Evolutionary conservation across 495 filamentous ascomycete genomes (phyloP).

Genomic region (Apiosordaria backusii): DNA sequence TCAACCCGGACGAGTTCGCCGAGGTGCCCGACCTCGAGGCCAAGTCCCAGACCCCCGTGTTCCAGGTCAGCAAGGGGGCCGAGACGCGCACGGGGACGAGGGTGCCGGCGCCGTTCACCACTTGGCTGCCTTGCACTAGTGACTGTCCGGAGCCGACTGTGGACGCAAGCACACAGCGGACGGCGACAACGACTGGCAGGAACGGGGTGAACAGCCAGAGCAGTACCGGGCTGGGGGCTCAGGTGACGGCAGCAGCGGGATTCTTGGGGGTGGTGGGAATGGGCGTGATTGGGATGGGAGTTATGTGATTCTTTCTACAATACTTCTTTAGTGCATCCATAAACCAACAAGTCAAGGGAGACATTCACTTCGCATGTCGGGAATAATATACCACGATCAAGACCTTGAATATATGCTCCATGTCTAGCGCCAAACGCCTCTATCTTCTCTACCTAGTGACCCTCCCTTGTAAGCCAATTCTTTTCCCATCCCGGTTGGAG

Average conservation of each 20-base stretch:
- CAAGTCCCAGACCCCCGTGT: slow-evolving; percentile 44
- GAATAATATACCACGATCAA: not conserved
- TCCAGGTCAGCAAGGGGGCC: slow-evolving; percentile 39
- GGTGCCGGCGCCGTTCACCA: slow-evolving; percentile 38
- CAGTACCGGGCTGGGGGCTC: not conserved
- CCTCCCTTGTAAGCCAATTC: not conserved
- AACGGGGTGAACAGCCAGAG: not conserved
- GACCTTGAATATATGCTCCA: not conserved
- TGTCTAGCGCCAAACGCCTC: not conserved
- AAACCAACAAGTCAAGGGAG: too few relatives aligned
- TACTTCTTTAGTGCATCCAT: not conserved
- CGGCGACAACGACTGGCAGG: not conserved
- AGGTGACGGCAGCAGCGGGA: not conserved
- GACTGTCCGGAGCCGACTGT: not conserved
- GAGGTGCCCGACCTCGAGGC: slow-evolving; percentile 41
- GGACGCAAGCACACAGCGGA: not conserved
- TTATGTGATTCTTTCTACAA: not conserved
- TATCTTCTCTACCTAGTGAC: not conserved
- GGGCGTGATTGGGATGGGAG: slow-evolving; percentile 7
- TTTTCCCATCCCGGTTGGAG: not conserved
- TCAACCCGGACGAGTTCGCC: slow-evolving; percentile 53
- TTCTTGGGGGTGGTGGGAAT: slow-evolving; percentile 7
- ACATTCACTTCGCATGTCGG: too few relatives aligned
- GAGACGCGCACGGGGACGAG: slow-evolving; percentile 16
- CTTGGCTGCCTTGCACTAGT: slow-evolving; percentile 32